Base-by-base conservation (phyloP, 345 rosid genomes). In the Eucalyptus caleyi region DNA sequence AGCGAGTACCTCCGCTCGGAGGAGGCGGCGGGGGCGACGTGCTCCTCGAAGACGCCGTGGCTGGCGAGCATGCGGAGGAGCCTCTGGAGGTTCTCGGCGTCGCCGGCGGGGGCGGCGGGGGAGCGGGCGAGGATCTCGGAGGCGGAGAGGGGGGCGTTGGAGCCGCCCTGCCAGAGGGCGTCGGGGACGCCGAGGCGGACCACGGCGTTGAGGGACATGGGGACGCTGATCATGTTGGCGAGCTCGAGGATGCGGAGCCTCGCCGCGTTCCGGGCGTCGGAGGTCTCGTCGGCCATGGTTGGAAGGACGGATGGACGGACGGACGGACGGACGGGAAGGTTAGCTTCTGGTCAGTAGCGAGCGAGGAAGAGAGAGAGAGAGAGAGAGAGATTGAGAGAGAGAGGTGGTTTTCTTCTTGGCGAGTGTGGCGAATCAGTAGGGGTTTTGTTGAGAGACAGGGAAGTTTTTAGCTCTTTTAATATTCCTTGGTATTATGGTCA, bases 151-250 rank as follows among this genome's bases (percentile, higher is more conserved):
- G 99, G 98, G 69, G 91, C 42, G 91, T 97, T 97, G 91, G 92
- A 92, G 32, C 98, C 99, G 80, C 89, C 91, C 89, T 94, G 94
- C 99, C 99, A 97, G 90, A 97, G 94, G 86, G 96, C 97, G 89
- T 97, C 98, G 37, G 98, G 93, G 37, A 96, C 94, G 88, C 95
- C 95, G 87, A 97, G 95, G 59, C 95, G 93, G 11, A 95, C 96
- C 89, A 93, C 89, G 82, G 99, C 99, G 90, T 94, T 93, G 60
- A 97, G 97, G 19, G 97, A 95, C 99, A 96, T 96, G 53, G 99
- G 99, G 34, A 97, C 97, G 89, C 99, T 97, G 53, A 95, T 93
- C 99, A 97, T 95, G 95, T 96, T 96, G 59, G 99, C 95, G 30
- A 97, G 96, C 91, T 96, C 99, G 50, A 96, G 65, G 54, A 97